A percentile compares a stretch with the other conserved stretches of the same genome.
These are phyloP conservation scores for Colletotrichum lini DNA, from an alignment of 2,329 filamentous ascomycete genomes.

Conservation along the genomic window DNA sequence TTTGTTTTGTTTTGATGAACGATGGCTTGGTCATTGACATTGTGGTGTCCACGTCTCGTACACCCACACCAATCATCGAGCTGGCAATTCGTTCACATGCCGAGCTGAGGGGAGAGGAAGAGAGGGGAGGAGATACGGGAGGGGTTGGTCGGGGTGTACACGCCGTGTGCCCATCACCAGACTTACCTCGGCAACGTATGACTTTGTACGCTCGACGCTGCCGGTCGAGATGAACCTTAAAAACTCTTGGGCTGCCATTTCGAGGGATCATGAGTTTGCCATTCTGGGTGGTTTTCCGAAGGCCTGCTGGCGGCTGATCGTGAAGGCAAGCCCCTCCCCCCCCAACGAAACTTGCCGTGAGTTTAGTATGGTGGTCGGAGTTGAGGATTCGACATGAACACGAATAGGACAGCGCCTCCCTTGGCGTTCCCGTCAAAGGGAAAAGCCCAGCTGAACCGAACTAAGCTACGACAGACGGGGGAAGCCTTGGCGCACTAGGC, in stretches of 20 bases:
- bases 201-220: not conserved
- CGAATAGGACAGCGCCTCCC: not conserved
- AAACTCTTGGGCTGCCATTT: not conserved
- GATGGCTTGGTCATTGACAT: not conserved
- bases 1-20: not conserved
- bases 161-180: too few species aligned
- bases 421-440: not conserved
- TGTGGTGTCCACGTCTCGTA: not conserved
- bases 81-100: not conserved
- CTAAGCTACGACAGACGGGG: not conserved
- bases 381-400: not conserved
- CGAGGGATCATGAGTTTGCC: not conserved
- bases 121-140: too few species aligned
- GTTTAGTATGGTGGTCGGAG: not conserved
- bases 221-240: not conserved
- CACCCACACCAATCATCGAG: not conserved
- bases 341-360: too few species aligned
- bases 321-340: not conserved
- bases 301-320: slow-evolving; percentile 2
- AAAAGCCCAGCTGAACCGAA: not conserved
- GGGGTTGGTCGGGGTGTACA: too few species aligned
- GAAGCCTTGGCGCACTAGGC: not conserved
- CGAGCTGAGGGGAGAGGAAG: not conserved
- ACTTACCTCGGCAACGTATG: not conserved
- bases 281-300: not conserved